Conservation (phyloP, 139 green algal species). For the Micractinium sp. region DNA sequence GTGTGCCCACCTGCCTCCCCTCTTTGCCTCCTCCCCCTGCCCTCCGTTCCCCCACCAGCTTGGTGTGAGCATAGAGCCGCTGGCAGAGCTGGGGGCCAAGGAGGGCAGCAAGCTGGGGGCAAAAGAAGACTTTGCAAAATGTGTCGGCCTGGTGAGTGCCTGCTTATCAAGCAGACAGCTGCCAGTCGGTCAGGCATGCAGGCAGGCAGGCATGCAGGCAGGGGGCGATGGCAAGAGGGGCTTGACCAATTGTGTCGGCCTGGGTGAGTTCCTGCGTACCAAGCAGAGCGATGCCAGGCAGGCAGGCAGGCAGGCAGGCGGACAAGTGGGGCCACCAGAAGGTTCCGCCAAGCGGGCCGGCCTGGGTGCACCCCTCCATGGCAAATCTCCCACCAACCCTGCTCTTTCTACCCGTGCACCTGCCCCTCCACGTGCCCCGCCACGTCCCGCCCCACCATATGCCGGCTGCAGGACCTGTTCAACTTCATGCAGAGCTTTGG, state of each 20-base stretch:
- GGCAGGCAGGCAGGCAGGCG: not conserved
- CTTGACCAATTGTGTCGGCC: too few relatives aligned
- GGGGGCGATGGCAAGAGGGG: too few relatives aligned
- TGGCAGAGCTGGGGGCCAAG: conserved; percentile 29
- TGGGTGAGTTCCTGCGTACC: too few relatives aligned
- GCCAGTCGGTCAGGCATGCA: not conserved
- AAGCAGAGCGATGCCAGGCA: too few relatives aligned
- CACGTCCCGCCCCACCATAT: not conserved
- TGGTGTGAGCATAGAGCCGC: conserved; percentile 26
- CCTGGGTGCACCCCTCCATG: too few relatives aligned
- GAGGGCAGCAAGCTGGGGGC: conserved; percentile 36
- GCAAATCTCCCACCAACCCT: not conserved
- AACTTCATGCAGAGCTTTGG: conserved; percentile 53
- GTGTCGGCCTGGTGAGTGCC: conserved; percentile 14
- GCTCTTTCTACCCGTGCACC: too few relatives aligned
- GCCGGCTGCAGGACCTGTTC: not conserved
- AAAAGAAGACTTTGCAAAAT: conserved; percentile 39
- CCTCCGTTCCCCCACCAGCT: not conserved
- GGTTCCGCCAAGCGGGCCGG: too few relatives aligned
- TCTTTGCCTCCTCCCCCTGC: not conserved
- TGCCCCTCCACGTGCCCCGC: too few relatives aligned
- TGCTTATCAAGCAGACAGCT: not conserved
- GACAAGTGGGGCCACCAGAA: too few relatives aligned
- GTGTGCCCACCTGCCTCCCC: not conserved
- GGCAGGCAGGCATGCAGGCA: too few relatives aligned